Percentiles rank a stretch among this genome's conserved stretches.
Conservation (phyloP, 495 filamentous ascomycete species). For the Aspergillus sclerotiicarbonarius region DNA sequence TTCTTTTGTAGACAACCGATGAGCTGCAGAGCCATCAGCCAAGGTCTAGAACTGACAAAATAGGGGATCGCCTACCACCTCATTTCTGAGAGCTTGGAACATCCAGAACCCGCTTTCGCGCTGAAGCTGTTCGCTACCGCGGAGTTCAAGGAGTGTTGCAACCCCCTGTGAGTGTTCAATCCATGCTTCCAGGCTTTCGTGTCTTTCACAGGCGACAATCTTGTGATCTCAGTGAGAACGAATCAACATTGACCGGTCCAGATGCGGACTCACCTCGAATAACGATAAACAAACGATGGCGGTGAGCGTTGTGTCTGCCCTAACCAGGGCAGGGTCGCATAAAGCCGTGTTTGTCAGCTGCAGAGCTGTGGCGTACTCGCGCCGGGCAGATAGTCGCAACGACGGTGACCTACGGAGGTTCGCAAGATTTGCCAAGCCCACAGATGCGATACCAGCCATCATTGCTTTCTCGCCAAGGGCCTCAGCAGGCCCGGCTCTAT, state of each 20-base stretch:
- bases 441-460: conserved; percentile 1
- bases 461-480: neutral
- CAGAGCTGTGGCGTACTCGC: conserved; percentile 3
- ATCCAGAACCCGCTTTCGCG: neutral
- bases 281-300: neutral
- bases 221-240: neutral
- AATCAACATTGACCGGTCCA: neutral
- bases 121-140: neutral
- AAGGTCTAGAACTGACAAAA: too few relatives aligned
- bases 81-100: conserved; percentile 3
- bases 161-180: neutral
- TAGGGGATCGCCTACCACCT: neutral
- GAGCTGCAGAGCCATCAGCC: neutral
- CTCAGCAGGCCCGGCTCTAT: neutral
- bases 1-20: neutral
- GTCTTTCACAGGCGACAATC: neutral
- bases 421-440: conserved; percentile 1
- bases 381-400: neutral
- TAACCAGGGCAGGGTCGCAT: neutral
- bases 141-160: neutral
- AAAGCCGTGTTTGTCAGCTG: conserved; percentile 2
- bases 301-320: conserved; percentile 3
- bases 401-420: neutral
- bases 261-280: neutral
- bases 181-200: neutral